Percentiles rank a stretch among this genome's conserved stretches.
These are phyloP conservation scores for Penicillium sp. DNA, from an alignment of 2,329 filamentous ascomycete species.

Conservation along the genomic window DNA sequence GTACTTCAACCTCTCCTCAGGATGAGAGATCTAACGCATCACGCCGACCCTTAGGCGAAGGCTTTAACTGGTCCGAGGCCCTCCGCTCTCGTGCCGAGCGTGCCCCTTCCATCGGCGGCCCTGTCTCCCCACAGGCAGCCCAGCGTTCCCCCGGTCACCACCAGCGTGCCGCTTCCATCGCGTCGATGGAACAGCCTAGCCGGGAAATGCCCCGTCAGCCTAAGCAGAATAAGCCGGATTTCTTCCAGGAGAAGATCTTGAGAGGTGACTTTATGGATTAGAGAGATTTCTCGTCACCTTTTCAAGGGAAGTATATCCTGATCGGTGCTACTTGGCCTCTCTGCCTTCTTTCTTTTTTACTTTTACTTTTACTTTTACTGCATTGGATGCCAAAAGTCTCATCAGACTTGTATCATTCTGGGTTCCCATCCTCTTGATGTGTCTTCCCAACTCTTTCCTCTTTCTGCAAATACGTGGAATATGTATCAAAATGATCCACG, in stretches of 20 bases:
- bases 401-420: not conserved
- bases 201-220: conserved; percentile 48
- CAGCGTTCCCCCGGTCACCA: conserved; percentile 48
- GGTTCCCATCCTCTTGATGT: not conserved
- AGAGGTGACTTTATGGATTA: conserved; percentile 98
- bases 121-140: conserved; percentile 41
- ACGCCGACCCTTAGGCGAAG: conserved; percentile 67
- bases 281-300: conserved; percentile 23
- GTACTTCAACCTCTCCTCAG: conserved; percentile 37
- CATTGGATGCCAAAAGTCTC: not conserved
- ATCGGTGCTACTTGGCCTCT: not conserved
- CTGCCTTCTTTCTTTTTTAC: not conserved
- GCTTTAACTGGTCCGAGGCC: conserved; percentile 97
- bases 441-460: not conserved
- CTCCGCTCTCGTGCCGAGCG: conserved; percentile 89
- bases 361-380: not conserved
- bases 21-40: conserved; percentile 46
- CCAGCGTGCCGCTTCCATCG: conserved; percentile 45
- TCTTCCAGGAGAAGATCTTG: conserved; percentile 93
- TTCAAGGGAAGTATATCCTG: not conserved
- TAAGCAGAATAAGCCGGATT: conserved; percentile 73
- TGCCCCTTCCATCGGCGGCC: conserved; percentile 51
- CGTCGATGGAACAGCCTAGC: conserved; percentile 58
- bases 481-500: conserved; percentile 6
- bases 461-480: not conserved